A percentile compares a stretch with the other conserved stretches of the same genome.
Evolutionary conservation across 768 basidiomycete species (phyloP).

Genomic region (Leucocoprinus sp.): DNA sequence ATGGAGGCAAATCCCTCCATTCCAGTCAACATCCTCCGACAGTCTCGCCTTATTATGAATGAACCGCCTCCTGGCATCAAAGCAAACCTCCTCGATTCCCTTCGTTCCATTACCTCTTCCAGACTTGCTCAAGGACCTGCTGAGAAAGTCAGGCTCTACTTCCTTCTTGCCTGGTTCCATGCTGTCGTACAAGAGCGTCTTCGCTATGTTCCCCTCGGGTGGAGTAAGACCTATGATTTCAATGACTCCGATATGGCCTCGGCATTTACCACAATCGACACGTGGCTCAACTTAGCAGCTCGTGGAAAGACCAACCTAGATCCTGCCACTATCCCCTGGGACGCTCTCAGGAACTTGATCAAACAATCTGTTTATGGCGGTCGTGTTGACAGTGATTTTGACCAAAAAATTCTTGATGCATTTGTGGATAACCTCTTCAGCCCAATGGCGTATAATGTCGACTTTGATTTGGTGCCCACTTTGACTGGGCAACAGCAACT

Average conservation of each 20-base stretch:
- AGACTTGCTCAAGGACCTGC: slow-evolving; percentile 80
- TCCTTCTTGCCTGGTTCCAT: slow-evolving; percentile 98
- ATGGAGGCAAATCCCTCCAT: slow-evolving; percentile 96
- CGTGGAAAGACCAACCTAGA: slow-evolving; percentile 90
- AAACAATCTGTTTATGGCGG: slow-evolving; percentile 97
- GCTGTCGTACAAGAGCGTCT: slow-evolving; percentile 95
- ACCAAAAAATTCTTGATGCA: slow-evolving; percentile 85
- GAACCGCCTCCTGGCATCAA: slow-evolving; percentile 97
- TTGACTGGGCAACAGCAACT: slow-evolving; percentile 41
- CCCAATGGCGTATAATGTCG: slow-evolving; percentile 81
- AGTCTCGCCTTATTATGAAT: slow-evolving; percentile 96
- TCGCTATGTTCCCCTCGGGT: slow-evolving; percentile 92
- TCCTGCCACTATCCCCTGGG: slow-evolving; percentile 90
- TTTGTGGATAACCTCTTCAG: slow-evolving; percentile 92
- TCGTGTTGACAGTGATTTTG: slow-evolving; percentile 89
- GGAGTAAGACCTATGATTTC: slow-evolving; percentile 97
- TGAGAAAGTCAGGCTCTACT: slow-evolving; percentile 89
- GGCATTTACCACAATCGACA: slow-evolving; percentile 86
- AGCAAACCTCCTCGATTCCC: slow-evolving; percentile 89
- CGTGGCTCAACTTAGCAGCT: slow-evolving; percentile 74
- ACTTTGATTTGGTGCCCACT: slow-evolving; percentile 80
- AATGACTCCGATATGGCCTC: slow-evolving; percentile 98
- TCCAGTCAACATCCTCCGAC: slow-evolving; percentile 93
- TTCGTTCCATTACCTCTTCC: slow-evolving; percentile 61
- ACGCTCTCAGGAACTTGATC: slow-evolving; percentile 85